Base-by-base conservation (phyloP, 805 yeast genomes). In the Yarrowia bubula region DNA sequence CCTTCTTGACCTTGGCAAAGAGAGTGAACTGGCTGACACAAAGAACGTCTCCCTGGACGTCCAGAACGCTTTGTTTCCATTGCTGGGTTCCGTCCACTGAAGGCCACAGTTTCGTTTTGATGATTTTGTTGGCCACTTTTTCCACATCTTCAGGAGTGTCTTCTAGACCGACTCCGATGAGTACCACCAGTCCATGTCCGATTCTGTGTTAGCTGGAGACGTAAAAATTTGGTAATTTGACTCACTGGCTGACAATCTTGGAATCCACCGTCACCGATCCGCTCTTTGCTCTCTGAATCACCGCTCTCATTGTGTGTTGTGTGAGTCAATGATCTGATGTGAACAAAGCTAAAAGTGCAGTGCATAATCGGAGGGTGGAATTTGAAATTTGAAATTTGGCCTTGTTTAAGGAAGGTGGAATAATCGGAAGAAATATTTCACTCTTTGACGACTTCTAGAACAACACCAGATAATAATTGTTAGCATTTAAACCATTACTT, bases 11-110 rank as follows among this genome's bases (percentile, higher is more conserved):
- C 46, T 83, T 88, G 0, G 91, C 99, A 74, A 88, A 85, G 44
- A 95, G 79, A 0, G 99, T 95, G 77, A 95, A 95, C 73, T 95
- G 99, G 1, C 97, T 90, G 0, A 95, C 79, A 1, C 96, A 88
- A 8, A 95, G 76, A 4, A 95, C 86, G 70, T 88, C 88, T 13
- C 91, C 96, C 2, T 81, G 75, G 17, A 83, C 77, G 53, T 91
- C 96, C 15, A 79, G 82, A 0, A 87, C 81, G 39, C 85, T 81
- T 70, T 83, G 83, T 69, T 86, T 86, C 99, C 99, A 95, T 4
- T 89, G 88, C 67, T 81, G 83, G 0, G 85, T 87, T 82, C 66
- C 85, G 32, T 83, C 81, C 1, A 82, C 87, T 64, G 86, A 88
- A 65, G 92, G 97, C 76, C 95, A 93, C 1, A 92, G 71, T 66